Conservation (phyloP, 1,284 basidiomycete genomes). For the Sporisorium exsertum region DNA sequence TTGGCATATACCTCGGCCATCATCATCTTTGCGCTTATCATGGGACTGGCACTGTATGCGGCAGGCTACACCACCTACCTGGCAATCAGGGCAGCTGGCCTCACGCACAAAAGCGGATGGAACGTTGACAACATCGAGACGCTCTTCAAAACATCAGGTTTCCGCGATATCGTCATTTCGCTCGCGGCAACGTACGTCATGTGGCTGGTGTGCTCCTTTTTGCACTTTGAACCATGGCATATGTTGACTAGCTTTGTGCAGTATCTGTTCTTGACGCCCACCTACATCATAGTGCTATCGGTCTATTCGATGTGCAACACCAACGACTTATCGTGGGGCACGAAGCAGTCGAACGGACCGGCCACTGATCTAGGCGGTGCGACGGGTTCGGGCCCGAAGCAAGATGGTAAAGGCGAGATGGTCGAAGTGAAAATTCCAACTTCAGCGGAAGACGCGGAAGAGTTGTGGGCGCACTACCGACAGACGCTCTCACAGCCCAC, state of each 20-base stretch:
- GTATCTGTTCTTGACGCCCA: conserved; percentile 65
- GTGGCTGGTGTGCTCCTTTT: conserved; percentile 62
- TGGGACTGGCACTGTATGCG: conserved; percentile 59
- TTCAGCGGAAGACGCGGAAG: conserved; percentile 60
- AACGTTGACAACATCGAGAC: conserved; percentile 23
- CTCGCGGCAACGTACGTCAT: conserved; percentile 66
- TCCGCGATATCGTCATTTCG: conserved; percentile 66
- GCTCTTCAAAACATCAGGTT: conserved; percentile 53
- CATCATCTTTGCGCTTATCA: conserved; percentile 60
- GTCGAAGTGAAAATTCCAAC: conserved; percentile 66
- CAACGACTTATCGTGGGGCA: conserved; percentile 66
- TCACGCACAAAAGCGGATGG: conserved; percentile 30
- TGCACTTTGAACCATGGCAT: conserved; percentile 67
- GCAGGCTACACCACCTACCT: conserved; percentile 63
- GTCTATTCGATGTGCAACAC: conserved; percentile 68
- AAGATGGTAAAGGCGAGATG: conserved; percentile 50
- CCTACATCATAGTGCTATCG: conserved; percentile 64
- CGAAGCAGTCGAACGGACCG: conserved; percentile 63
- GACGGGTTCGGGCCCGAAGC: conserved; percentile 32
- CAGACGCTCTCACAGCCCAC: conserved; percentile 57
- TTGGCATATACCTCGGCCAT: conserved; percentile 62
- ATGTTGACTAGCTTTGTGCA: conserved; percentile 66
- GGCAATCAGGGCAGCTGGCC: conserved; percentile 44
- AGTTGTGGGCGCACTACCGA: conserved; percentile 65
- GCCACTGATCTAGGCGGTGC: conserved; percentile 63